Base-by-base conservation (phyloP, 139 green algal genomes). In the Nannochloris sp. region DNA sequence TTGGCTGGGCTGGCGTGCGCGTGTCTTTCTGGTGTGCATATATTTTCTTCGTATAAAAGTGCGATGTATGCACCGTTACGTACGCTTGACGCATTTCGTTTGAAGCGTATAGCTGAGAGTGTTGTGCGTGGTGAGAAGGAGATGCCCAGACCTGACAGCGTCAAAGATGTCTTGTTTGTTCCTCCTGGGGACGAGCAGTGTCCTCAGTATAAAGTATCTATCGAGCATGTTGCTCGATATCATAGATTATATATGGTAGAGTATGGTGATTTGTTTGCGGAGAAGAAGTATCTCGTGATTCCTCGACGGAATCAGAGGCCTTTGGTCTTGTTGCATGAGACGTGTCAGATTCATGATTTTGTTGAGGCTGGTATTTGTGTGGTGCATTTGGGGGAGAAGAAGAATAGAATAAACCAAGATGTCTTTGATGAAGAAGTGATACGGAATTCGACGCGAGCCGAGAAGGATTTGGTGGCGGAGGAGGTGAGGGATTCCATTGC, bases 61-160 rank as follows among this genome's bases (percentile, higher is more conserved):
- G 70, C 58, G 19, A 57, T 44, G 25, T 48, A 57, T 29, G 84
- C 88, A 23, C 83, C 83, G 1, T 70, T 89, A 25, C 55, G 73
- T n/a, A 88, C 79, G 2, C 72, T 89, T 61, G 88, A 87, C 67
- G 66, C 67, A 23, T 83, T 74, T 58, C 50, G 50, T 19, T 19
- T 53, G 46, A 53, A 23, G n/a, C 18, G 16, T 25, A 25, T 53
- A 10, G 46, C 46, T 25, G 0, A 53, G 46, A 7, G n/a, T 53
- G 18, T 53, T 7, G 46, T 21, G n/a, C 46, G n/a, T 9, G n/a
- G 46, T 8, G n/a, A 53, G 1, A 25, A 19, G 15, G 46, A 19
- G 16, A 19, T 53, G 6, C 46, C 46, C 16, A 53, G 18, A 25
- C 46, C 46, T 25, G 46, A 53, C 7, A 24, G 1, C 24, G 46